phyloP scores from a whole-genome alignment of 2,329 filamentous ascomycete genomes.

The Paramyrothecium roridum region DNA sequence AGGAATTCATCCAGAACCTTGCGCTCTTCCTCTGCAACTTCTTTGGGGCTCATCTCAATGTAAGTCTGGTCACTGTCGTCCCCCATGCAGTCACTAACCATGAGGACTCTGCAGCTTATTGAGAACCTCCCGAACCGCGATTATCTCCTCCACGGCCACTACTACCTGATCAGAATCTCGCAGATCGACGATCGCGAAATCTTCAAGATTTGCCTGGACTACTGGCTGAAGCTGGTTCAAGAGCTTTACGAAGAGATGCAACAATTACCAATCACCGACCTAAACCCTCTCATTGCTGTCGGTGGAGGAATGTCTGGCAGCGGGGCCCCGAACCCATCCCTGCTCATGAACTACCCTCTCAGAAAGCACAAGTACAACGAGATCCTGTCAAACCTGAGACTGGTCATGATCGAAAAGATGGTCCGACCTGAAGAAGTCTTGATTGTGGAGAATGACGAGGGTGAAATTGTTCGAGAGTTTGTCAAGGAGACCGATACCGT shows the following conservation, averaged over 20 bases:
- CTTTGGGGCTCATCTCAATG: constrained; percentile 87
- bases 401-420: constrained; percentile 99
- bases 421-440: constrained; percentile 95
- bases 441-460: constrained; percentile 99
- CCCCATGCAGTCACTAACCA: background rate
- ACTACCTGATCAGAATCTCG: constrained; percentile 96
- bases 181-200: constrained; percentile 99
- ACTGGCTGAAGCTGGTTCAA: constrained; percentile 98
- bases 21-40: constrained; percentile 96
- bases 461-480: constrained; percentile 97
- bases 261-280: constrained; percentile 84
- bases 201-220: constrained; percentile 98
- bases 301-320: constrained; percentile 69
- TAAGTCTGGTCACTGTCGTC: constrained; percentile 34
- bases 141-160: constrained; percentile 92
- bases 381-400: constrained; percentile 86
- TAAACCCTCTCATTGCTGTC: constrained; percentile 85
- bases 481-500: constrained; percentile 99
- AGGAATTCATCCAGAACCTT: constrained; percentile 96
- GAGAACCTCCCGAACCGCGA: constrained; percentile 95
- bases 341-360: constrained; percentile 87
- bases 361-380: constrained; percentile 98
- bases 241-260: constrained; percentile 99
- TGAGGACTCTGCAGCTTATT: constrained; percentile 59
- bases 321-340: constrained; percentile 78